These are phyloP conservation scores for Fusarium begoniae DNA, from an alignment of 2,329 filamentous ascomycete genomes.

Conservation along the genomic window DNA sequence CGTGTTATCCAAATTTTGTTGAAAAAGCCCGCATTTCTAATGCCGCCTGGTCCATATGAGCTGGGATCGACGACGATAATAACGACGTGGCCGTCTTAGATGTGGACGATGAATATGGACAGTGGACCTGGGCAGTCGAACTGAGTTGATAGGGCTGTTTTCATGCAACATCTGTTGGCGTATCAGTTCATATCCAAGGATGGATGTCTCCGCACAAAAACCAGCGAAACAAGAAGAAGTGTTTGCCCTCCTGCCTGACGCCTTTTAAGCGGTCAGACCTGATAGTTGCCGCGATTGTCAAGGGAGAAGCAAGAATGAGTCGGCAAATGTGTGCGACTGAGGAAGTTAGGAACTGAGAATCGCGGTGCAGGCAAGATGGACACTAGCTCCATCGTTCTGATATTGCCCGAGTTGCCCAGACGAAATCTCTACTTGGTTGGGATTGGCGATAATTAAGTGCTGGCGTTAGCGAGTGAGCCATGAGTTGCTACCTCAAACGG, in stretches of 20 bases:
- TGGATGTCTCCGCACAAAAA: slow-evolving; percentile 21
- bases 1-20: slow-evolving; percentile 22
- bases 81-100: slow-evolving; percentile 28
- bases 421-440: background rate
- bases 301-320: slow-evolving; percentile 2
- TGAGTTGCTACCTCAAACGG: background rate
- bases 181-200: background rate
- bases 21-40: slow-evolving; percentile 40
- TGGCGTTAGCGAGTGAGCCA: slow-evolving; percentile 4
- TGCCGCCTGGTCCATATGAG: slow-evolving; percentile 27
- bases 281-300: slow-evolving; percentile 33
- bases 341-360: background rate
- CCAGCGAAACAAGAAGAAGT: slow-evolving; percentile 12
- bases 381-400: background rate
- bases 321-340: background rate
- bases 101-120: slow-evolving; percentile 2
- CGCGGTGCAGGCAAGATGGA: background rate
- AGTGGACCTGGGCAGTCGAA: background rate
- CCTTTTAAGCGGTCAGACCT: slow-evolving; percentile 41
- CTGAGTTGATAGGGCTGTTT: slow-evolving; percentile 2
- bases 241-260: slow-evolving; percentile 19
- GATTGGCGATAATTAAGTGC: background rate
- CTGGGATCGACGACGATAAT: slow-evolving; percentile 23
- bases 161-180: slow-evolving; percentile 15
- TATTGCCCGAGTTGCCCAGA: background rate